These are phyloP conservation scores for Saccharomycopsis schoenii DNA, from an alignment of 805 yeast species.

Conservation along the genomic window DNA sequence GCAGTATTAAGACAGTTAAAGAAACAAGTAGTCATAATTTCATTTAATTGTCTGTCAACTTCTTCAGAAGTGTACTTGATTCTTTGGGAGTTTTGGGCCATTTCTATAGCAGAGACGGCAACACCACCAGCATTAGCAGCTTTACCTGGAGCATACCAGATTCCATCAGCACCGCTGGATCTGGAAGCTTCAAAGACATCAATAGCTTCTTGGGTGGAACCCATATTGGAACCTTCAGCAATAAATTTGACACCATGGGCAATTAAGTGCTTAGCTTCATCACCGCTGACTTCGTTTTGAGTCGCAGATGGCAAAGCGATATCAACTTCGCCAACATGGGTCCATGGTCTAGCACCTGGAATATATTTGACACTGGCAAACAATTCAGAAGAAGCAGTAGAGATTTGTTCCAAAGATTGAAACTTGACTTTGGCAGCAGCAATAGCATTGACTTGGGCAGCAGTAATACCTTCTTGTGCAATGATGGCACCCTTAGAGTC, in stretches of 20 bases:
- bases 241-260: constrained; percentile 86
- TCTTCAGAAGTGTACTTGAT: constrained; percentile 83
- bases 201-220: constrained; percentile 95
- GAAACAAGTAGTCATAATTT: constrained; percentile 89
- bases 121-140: constrained; percentile 99
- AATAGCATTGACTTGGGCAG: constrained; percentile 68
- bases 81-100: constrained; percentile 99
- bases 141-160: constrained; percentile 99
- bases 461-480: constrained; percentile 67
- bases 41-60: constrained; percentile 84
- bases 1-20: constrained; percentile 88
- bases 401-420: constrained; percentile 62
- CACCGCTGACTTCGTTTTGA: constrained; percentile 95
- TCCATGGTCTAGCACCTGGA: constrained; percentile 96
- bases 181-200: constrained; percentile 85
- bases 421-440: constrained; percentile 72
- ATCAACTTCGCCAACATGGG: constrained; percentile 81
- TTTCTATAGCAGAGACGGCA: constrained; percentile 95
- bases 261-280: constrained; percentile 89
- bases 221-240: constrained; percentile 99
- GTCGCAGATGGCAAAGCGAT: constrained; percentile 98
- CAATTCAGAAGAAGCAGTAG: constrained; percentile 44
- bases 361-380: constrained; percentile 56
- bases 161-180: constrained; percentile 35
- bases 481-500: constrained; percentile 91